Base-by-base conservation (phyloP, 108 stramenopile species). In the Skeletonema grethae region DNA sequence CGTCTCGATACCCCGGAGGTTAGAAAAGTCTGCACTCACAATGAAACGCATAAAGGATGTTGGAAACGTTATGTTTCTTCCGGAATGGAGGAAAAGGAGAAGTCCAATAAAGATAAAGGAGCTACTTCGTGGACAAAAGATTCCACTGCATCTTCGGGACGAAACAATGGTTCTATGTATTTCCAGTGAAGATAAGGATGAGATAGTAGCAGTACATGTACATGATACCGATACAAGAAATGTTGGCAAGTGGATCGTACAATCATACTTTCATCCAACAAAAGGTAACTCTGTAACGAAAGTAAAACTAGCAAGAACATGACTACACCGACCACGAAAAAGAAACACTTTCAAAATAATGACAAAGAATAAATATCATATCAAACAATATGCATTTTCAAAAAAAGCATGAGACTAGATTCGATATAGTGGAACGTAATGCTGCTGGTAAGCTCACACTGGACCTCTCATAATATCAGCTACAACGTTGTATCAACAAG, bases 111-210 rank as follows among this genome's bases (percentile, higher is more conserved):
- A 92, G 74, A 60, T 97, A 8, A 84, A 86, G 61, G 90, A 93
- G 55, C 96, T 96, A 67, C 88, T 97, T 20, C 87, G 97, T 3
- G 96, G 96, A 36, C 97, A 96, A 84, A 86, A 88, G 56, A 83
- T 97, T 16, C 89, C 93, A 10, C 55, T 94, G 18, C 95, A 96
- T 72, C 69, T 74, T 4, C 81, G 95, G 61, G 86, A 83, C 53
- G 73, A 84, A 30, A 70, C 87, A 8, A 25, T 73, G 4, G 71
- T 93, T 12, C 48, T 93, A 0, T 72, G 65, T 58, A 65, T 50
- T 22, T 46, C 64, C 28, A 45, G 10, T 57, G 29, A 63, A 57
- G 13, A 58, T 28, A 43, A 48, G 1, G 38, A 62, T 6, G 5
- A 66, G 31, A 73, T 63, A n/a, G 22, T 82, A 30, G 81, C 76